Percentiles rank a stretch among this genome's conserved stretches.
Evolutionary conservation across 2,329 filamentous ascomycete genomes (phyloP).

Genomic region (Aspergillus chevalieri): DNA sequence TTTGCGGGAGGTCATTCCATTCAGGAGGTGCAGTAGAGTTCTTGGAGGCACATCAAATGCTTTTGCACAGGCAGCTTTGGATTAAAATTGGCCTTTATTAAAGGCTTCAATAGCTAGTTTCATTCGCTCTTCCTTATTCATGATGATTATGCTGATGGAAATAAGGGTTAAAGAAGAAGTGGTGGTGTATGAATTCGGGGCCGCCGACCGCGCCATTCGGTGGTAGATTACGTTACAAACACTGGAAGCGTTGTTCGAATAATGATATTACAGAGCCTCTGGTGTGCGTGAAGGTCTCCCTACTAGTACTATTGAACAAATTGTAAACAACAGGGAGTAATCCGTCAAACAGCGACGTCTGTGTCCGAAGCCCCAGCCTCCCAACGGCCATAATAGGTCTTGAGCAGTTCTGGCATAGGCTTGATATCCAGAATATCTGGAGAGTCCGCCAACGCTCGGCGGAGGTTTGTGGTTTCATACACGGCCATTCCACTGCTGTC

Average conservation of each 20-base stretch:
- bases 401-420: constrained; percentile 3
- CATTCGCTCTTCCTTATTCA: constrained; percentile 1
- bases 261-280: too few relatives aligned
- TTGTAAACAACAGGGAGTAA: too few relatives aligned
- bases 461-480: constrained; percentile 4
- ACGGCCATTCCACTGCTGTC: constrained; percentile 1
- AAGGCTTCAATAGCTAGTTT: not conserved
- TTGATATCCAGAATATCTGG: constrained; percentile 2
- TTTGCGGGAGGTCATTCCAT: too few relatives aligned
- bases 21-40: not conserved
- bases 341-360: too few relatives aligned
- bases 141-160: not conserved
- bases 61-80: not conserved
- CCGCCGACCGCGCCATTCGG: too few relatives aligned
- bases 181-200: too few relatives aligned
- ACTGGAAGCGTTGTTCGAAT: too few relatives aligned
- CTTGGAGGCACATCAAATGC: not conserved
- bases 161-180: too few relatives aligned
- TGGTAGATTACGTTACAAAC: too few relatives aligned
- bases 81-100: not conserved
- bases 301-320: too few relatives aligned
- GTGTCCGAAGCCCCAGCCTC: not conserved
- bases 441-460: constrained; percentile 3
- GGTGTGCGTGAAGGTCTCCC: too few relatives aligned
- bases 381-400: constrained; percentile 6